A percentile compares a stretch with the other conserved stretches of the same genome.
phyloP scores from a whole-genome alignment of 352 stramenopile genomes.

The Phytophthora pluvialis region DNA sequence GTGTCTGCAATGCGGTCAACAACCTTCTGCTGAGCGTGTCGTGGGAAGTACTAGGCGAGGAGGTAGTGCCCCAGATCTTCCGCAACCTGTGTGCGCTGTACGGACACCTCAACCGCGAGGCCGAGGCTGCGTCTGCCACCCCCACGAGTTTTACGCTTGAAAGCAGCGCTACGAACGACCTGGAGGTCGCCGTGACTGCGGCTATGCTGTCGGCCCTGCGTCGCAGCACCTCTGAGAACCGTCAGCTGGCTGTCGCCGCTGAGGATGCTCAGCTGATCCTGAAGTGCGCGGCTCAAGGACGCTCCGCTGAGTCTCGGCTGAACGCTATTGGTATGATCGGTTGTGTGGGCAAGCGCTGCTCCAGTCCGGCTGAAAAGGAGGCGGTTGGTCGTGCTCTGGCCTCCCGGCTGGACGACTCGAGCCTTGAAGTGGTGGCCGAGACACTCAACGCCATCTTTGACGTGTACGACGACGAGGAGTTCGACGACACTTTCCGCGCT shows the following conservation, averaged over 20 bases:
- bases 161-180: conserved; percentile 55
- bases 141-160: conserved; percentile 46
- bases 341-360: conserved; percentile 76
- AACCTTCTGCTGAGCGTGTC: conserved; percentile 76
- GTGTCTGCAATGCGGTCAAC: conserved; percentile 81
- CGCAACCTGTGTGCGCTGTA: conserved; percentile 82
- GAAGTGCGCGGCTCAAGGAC: conserved; percentile 61
- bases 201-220: conserved; percentile 80
- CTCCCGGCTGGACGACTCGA: conserved; percentile 65
- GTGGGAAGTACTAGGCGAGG: conserved; percentile 60
- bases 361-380: conserved; percentile 67
- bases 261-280: conserved; percentile 80
- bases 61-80: conserved; percentile 75
- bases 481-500: conserved; percentile 73
- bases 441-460: conserved; percentile 89
- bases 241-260: conserved; percentile 54
- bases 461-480: conserved; percentile 84
- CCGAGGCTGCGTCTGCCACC: conserved; percentile 16
- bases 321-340: conserved; percentile 83
- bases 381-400: conserved; percentile 71
- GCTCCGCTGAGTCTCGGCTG: conserved; percentile 70
- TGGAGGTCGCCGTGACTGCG: conserved; percentile 71
- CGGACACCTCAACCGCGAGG: conserved; percentile 61
- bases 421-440: conserved; percentile 84
- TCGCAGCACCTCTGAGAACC: conserved; percentile 58